Conservation (phyloP, 257 asterid species). For the Nyctanthes arbortristis region DNA sequence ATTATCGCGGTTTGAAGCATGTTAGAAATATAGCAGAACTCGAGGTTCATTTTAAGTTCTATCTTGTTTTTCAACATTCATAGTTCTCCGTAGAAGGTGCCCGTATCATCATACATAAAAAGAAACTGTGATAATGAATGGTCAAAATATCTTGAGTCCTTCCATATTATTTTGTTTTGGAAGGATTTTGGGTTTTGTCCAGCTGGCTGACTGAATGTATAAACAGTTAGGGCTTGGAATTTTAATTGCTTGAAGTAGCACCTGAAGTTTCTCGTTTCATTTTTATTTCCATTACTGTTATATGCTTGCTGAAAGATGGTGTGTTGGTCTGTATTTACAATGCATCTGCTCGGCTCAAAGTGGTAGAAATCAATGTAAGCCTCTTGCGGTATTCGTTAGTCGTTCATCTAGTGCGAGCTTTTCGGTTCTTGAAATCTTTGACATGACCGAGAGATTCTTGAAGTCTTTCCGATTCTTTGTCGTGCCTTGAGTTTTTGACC, state of each 20-base stretch:
- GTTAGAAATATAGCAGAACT: conserved; percentile 1
- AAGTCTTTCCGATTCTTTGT: too few species aligned
- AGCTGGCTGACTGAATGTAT: neutral
- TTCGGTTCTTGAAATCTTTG: too few species aligned
- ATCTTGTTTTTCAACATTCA: neutral
- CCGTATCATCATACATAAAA: neutral
- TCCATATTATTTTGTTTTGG: conserved; percentile 17
- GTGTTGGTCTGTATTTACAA: neutral
- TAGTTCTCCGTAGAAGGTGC: neutral
- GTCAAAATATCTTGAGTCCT: conserved; percentile 15
- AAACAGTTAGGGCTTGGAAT: conserved; percentile 6
- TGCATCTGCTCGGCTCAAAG: too few species aligned
- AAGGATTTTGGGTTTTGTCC: neutral
- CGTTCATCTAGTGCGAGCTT: too few species aligned
- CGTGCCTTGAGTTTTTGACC: too few species aligned
- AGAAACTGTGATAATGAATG: neutral
- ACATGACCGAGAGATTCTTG: too few species aligned
- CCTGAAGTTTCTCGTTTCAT: neutral
- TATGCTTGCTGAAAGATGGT: neutral
- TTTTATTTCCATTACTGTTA: neutral
- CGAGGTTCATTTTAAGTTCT: neutral
- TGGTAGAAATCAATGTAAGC: too few species aligned
- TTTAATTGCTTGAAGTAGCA: neutral
- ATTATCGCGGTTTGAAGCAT: neutral
- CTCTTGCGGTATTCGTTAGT: too few species aligned